These are phyloP conservation scores for Aquanectria penicillioides DNA, from an alignment of 2,329 filamentous ascomycete species.

Conservation along the genomic window DNA sequence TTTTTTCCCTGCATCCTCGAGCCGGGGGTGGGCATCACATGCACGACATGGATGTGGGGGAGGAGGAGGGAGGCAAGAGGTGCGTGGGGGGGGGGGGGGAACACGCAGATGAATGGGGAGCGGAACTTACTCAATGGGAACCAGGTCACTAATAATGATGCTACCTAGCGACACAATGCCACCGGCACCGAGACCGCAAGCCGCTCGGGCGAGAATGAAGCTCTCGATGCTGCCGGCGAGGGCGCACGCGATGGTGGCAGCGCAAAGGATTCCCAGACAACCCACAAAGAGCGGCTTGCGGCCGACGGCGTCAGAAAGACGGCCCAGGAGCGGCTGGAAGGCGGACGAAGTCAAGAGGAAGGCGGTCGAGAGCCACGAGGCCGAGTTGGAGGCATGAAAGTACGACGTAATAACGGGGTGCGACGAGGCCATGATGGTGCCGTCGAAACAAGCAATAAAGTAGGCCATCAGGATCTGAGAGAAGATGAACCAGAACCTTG, in stretches of 20 bases:
- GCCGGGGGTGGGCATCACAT: conserved; percentile 2
- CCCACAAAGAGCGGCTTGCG: conserved; percentile 73
- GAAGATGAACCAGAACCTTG: conserved; percentile 72
- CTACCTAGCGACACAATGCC: conserved; percentile 75
- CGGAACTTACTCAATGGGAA: conserved; percentile 72
- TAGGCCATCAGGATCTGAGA: conserved; percentile 65
- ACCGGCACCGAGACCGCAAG: conserved; percentile 79
- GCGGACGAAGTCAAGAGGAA: conserved; percentile 82
- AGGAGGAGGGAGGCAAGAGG: not conserved
- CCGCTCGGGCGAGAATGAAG: conserved; percentile 75
- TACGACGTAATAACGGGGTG: conserved; percentile 86
- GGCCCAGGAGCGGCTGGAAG: conserved; percentile 79
- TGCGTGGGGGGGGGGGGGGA: not conserved
- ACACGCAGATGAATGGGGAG: conserved; percentile 23
- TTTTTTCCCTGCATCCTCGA: not conserved
- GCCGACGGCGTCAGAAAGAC: conserved; percentile 79
- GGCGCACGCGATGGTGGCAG: conserved; percentile 76
- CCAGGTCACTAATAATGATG: conserved; percentile 78
- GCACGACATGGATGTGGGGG: not conserved
- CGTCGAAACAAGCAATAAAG: conserved; percentile 74
- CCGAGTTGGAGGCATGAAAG: conserved; percentile 80
- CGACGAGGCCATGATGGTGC: conserved; percentile 82
- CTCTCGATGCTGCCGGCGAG: conserved; percentile 73
- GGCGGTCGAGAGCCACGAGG: conserved; percentile 84
- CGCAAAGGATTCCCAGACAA: conserved; percentile 69